Conservation (phyloP, 2,329 filamentous ascomycete genomes). For the Moelleriella libera region DNA sequence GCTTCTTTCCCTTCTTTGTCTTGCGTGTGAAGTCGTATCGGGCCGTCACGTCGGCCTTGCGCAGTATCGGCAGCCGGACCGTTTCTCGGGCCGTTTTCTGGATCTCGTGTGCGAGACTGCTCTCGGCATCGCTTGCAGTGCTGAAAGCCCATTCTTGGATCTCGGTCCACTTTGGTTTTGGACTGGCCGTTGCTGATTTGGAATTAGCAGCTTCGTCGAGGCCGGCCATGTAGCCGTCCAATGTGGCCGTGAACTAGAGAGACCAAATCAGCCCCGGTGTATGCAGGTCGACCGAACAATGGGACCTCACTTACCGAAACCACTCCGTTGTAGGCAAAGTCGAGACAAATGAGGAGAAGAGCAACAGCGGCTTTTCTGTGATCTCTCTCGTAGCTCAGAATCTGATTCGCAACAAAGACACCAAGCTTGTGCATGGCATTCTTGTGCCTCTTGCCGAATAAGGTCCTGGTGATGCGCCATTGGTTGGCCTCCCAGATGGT, state of each 20-base stretch:
- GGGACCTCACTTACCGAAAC: conserved; percentile 3
- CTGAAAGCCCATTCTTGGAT: background rate
- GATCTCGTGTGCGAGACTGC: background rate
- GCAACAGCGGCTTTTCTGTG: conserved; percentile 6
- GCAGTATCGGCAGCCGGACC: conserved; percentile 6
- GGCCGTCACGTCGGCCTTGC: conserved; percentile 1
- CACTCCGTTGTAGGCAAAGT: conserved; percentile 7
- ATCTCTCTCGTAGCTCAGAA: conserved; percentile 5
- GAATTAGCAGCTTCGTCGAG: background rate
- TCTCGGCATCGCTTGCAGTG: background rate
- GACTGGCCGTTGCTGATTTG: background rate
- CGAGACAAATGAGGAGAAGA: conserved; percentile 7
- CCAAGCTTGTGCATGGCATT: conserved; percentile 8
- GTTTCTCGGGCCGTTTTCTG: conserved; percentile 2
- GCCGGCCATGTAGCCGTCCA: conserved; percentile 2
- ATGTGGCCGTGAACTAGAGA: conserved; percentile 6
- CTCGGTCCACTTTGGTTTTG: background rate
- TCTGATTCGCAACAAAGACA: conserved; percentile 4
- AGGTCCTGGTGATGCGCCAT: conserved; percentile 2
- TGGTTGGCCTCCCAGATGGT: conserved; percentile 7
- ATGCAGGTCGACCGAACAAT: background rate
- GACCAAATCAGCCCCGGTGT: background rate
- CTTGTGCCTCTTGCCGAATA: background rate
- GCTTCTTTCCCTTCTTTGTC: background rate
- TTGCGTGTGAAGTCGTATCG: background rate